phyloP scores from a whole-genome alignment of 1,139 yeast species.

The Hanseniaspora sp. region DNA sequence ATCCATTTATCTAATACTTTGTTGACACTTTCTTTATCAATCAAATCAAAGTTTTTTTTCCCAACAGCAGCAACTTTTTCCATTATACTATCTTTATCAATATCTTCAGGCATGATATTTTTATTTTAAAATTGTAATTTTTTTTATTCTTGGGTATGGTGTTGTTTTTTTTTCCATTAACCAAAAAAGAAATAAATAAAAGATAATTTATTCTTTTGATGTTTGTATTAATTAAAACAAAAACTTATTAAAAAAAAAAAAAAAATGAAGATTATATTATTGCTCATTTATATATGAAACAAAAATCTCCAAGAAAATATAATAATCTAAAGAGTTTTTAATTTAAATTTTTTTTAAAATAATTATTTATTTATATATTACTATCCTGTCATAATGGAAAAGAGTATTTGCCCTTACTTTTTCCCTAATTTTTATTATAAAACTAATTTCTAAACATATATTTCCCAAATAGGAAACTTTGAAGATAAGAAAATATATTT shows the following conservation, averaged over 20 bases:
- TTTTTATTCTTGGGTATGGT: background rate
- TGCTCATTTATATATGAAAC: no score
- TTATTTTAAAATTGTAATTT: background rate
- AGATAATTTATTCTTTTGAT: no score
- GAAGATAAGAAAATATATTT: background rate
- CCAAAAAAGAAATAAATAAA: no score
- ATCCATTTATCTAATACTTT: slow-evolving; percentile 9
- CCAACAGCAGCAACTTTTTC: background rate
- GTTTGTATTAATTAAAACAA: no score
- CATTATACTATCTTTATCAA: background rate
- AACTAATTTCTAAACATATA: background rate
- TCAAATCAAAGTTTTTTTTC: background rate
- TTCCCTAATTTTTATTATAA: background rate
- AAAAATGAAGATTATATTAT: no score
- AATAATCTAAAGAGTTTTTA: no score
- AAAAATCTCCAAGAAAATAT: no score
- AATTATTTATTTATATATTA: no score
- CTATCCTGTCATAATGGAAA: no score
- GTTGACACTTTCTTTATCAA: background rate
- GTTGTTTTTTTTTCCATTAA: background rate
- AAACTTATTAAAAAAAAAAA: no score
- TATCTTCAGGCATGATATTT: slow-evolving; percentile 2
- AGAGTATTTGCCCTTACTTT: background rate
- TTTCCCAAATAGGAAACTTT: background rate
- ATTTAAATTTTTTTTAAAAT: no score